Evolutionary conservation across 1,284 basidiomycete species (phyloP).

Genomic region (Peniophora sp.): DNA sequence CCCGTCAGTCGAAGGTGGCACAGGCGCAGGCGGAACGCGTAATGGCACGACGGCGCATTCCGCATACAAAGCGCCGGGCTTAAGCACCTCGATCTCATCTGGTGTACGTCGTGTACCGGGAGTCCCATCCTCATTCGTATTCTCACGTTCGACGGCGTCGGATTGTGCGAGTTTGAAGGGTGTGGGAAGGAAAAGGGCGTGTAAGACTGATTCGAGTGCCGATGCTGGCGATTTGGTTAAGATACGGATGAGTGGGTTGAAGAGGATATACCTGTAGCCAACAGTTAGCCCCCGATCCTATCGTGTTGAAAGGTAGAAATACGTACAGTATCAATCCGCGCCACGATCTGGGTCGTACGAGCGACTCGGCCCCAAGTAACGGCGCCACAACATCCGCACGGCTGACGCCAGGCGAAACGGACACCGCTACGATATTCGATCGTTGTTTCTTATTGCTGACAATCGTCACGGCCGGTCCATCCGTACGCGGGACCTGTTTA

Average conservation of each 20-base stretch:
- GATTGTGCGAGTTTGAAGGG: constrained; percentile 44
- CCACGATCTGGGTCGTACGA: constrained; percentile 24
- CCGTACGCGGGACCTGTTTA: constrained; percentile 46
- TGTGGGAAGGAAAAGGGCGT: constrained; percentile 68
- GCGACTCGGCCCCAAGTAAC: constrained; percentile 39
- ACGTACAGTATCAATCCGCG: constrained; percentile 39
- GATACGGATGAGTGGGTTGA: constrained; percentile 52
- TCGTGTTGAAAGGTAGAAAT: not conserved
- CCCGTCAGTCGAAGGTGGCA: constrained; percentile 10
- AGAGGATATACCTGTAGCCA: constrained; percentile 43
- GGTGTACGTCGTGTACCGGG: too few species aligned
- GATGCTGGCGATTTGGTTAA: constrained; percentile 53
- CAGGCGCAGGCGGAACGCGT: constrained; percentile 27
- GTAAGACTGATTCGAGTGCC: constrained; percentile 57
- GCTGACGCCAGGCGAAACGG: constrained; percentile 68
- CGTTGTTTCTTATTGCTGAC: constrained; percentile 42
- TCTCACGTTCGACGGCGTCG: constrained; percentile 3
- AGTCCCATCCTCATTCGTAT: too few species aligned
- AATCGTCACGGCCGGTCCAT: constrained; percentile 34
- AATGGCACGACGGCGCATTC: constrained; percentile 60
- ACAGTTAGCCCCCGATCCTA: not conserved
- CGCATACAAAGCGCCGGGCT: constrained; percentile 67
- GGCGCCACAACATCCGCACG: constrained; percentile 56
- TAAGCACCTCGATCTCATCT: constrained; percentile 48
- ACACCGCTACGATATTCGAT: constrained; percentile 65